Evolutionary conservation across 345 rosid genomes (phyloP), one percentile per base, ranked within the genome.

Genomic region (Camelina neglecta): DNA sequence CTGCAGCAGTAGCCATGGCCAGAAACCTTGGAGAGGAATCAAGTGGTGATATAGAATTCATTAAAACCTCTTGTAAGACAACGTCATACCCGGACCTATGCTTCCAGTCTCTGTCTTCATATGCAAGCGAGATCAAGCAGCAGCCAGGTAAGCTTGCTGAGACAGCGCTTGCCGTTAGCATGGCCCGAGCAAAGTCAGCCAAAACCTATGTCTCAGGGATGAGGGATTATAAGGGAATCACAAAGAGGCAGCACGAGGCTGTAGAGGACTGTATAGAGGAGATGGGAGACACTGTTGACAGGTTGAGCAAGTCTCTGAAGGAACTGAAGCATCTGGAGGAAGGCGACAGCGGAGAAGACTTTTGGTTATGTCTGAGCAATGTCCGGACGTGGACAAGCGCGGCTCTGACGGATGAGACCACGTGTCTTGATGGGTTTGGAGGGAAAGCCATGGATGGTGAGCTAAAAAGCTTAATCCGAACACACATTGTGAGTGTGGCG

Each of bases 331-430:
- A 59, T 49, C 44, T 85, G 71, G 86, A 87, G 8, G 66, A 67
- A 21, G 45, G 84, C 31, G 85, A 83, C 70, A 87, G 86, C 38
- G 77, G 82, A 58, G 21, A 79, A 79, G 96, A 90, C 38, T 84
- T 90, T 60, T 44, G 82, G 42, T 89, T 93, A 84, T 95, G 92
- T 70, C 60, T 89, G 55, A 89, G 96, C 79, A 92, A 95, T 68
- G 87, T 89, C 12, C 85, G 89, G 81, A 95, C 99, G 0, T 95
- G 97, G 97, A 88, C 89, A n/a, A 95, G 99, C 62, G 97, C 99
- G 1, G 97, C 97, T 56, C 78, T 95, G 57, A 95, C 99, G 5
- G 99, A 95, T 55, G 99, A 92, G 81, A 86, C 57, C 77, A 90
- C 99, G 16, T 95, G 99, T 73, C 61, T 83, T 75, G 99, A 95